Conservation (phyloP, 2,329 filamentous ascomycete species). For the Ceratocystis albifundus region DNA sequence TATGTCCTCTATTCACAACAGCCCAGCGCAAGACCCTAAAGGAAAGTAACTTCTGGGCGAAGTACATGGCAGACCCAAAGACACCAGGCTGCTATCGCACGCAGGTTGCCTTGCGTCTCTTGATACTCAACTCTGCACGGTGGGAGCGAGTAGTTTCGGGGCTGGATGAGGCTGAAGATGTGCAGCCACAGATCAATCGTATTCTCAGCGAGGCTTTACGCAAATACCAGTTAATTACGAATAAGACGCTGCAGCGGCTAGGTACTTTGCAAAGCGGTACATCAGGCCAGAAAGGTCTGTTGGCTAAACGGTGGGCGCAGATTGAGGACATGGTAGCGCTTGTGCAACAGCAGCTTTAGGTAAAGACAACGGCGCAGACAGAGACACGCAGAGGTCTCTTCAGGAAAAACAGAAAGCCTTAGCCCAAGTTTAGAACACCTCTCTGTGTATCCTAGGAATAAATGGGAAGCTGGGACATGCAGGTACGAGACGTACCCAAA, state of each 20-base stretch:
- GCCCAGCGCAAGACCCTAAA: conserved; percentile 34
- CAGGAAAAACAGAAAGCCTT: too few species aligned
- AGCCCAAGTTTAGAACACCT: background rate
- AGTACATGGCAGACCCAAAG: conserved; percentile 41
- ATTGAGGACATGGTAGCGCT: conserved; percentile 27
- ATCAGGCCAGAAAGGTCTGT: conserved; percentile 30
- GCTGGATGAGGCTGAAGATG: conserved; percentile 36
- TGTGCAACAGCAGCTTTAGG: conserved; percentile 3
- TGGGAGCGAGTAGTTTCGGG: conserved; percentile 36
- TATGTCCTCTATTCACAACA: conserved; percentile 33
- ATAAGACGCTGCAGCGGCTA: conserved; percentile 29
- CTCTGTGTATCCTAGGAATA: conserved; percentile 29
- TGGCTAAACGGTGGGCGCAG: conserved; percentile 35
- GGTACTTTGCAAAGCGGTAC: conserved; percentile 28
- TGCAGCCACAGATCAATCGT: conserved; percentile 32
- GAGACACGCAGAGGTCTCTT: background rate
- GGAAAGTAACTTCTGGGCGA: conserved; percentile 39
- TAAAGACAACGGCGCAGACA: background rate
- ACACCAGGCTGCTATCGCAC: conserved; percentile 43
- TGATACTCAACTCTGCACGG: conserved; percentile 35
- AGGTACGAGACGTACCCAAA: background rate
- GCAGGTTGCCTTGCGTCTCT: conserved; percentile 39
- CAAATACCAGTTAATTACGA: conserved; percentile 31
- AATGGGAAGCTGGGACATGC: conserved; percentile 1
- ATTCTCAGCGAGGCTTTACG: conserved; percentile 33